Evolutionary conservation across 208 protist species (phyloP).

Genomic region (Trypanosoma lewisi): DNA sequence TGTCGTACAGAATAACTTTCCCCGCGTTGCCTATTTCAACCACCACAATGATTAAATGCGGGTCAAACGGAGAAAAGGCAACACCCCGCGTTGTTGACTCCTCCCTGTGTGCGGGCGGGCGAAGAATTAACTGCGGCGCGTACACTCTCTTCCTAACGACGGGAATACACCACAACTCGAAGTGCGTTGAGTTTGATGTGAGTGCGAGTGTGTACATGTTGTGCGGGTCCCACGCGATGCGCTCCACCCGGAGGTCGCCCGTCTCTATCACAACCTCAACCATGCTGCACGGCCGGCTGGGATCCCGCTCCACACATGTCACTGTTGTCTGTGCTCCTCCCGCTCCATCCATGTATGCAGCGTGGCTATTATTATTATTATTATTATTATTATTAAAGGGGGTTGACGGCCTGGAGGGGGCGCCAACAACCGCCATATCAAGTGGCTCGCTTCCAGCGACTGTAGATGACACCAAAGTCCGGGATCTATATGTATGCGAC

Average conservation of each 20-base stretch:
- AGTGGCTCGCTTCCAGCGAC: conserved; percentile 46
- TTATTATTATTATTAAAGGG: too few relatives aligned
- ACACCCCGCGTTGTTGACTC: conserved; percentile 59
- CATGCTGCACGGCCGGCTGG: conserved; percentile 30
- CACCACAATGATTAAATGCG: conserved; percentile 68
- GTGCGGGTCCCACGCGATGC: conserved; percentile 85
- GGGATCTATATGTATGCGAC: conserved; percentile 43
- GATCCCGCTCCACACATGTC: conserved; percentile 1
- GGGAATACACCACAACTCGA: conserved; percentile 82
- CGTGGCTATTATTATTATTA: too few relatives aligned
- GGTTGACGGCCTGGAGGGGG: conserved; percentile 11
- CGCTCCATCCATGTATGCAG: not conserved
- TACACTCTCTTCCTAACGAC: conserved; percentile 40
- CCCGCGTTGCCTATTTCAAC: conserved; percentile 47
- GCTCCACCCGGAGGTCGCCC: conserved; percentile 55
- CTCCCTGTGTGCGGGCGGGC: conserved; percentile 61
- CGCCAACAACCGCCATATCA: conserved; percentile 39
- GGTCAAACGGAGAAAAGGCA: conserved; percentile 74
- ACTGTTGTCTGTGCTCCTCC: not conserved
- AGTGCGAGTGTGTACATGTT: conserved; percentile 85
- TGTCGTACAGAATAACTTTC: conserved; percentile 74
- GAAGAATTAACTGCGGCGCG: conserved; percentile 60
- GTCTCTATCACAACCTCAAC: conserved; percentile 78
- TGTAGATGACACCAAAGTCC: conserved; percentile 38
- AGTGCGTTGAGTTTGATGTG: conserved; percentile 59